Base-by-base conservation (phyloP, 2,329 filamentous ascomycete species). In the Cladophialophora carrionii region DNA sequence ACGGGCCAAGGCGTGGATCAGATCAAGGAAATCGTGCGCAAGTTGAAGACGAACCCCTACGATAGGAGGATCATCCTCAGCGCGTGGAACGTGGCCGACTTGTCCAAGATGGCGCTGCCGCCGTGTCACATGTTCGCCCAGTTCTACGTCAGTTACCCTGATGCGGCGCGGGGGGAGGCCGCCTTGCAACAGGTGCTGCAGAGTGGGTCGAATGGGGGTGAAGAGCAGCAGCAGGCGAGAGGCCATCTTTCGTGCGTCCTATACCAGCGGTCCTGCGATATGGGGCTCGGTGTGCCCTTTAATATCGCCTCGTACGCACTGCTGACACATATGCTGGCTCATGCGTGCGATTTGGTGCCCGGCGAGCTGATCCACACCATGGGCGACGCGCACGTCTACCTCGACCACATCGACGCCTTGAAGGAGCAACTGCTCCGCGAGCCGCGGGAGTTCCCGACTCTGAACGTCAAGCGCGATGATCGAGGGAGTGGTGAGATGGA, bases 121-220 rank as follows among this genome's bases (percentile, higher is more conserved):
- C 94, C 94, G 1, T 97, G 93, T 76, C 94, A 97, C 79, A 96
- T 97, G 91, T 96, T 97, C 81, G 93, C 93, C 4, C 94, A 97
- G 75, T 97, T 97, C 74, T 96, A 96, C 76, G 92, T 96, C 20
- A 90, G 88, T 0, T 96, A 87, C 75, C 90, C 90, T 10, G 65
- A 76, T n/a, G 75, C 76, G 9, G 61, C 57, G 34, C 60, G 61
- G 6, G 72, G 76, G 14, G 62, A 72, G 17, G 52, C 71, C 63
- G 69, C 69, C 51, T 64, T 68, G 51, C 55, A 68, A 46, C 60
- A 32, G 58, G 65, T 51, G 41, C 56, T 65, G 57, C 20, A n/a
- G 22, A 52, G 17, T 12, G n/a, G 17, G 2, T 26, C 29, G 9
- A 43, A 20, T 4, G 29, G 26, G 26, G 20, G 10, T 4, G 67